Percentiles rank a stretch among this genome's conserved stretches.
These are phyloP conservation scores for Daedaleopsis nitida DNA, from an alignment of 768 basidiomycete genomes.

Conservation along the genomic window DNA sequence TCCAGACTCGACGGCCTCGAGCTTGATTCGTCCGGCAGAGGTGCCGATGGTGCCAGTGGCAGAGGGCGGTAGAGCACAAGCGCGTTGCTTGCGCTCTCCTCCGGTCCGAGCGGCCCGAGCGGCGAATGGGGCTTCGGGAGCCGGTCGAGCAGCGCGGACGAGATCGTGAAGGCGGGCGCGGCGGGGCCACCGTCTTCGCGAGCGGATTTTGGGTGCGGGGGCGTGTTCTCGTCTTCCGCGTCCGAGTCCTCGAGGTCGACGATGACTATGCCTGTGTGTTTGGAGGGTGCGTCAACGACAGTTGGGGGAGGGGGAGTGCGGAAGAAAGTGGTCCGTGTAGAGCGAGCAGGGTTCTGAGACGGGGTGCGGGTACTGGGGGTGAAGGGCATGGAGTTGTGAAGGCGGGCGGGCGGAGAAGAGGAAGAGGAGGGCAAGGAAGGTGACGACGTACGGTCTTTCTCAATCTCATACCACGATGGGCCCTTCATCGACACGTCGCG, in stretches of 20 bases:
- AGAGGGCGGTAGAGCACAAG: constrained; percentile 32
- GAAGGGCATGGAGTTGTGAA: background rate
- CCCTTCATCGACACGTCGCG: constrained; percentile 66
- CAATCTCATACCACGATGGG: constrained; percentile 68
- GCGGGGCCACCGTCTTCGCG: constrained; percentile 4
- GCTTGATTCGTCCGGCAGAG: background rate
- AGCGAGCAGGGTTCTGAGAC: background rate
- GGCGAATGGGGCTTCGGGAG: constrained; percentile 4
- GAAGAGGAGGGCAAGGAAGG: constrained; percentile 3
- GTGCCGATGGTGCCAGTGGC: background rate
- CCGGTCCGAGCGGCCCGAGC: constrained; percentile 11
- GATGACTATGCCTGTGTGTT: constrained; percentile 57
- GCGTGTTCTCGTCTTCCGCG: constrained; percentile 25
- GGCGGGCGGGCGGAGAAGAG: background rate
- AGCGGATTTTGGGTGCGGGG: background rate
- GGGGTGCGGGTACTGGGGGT: background rate
- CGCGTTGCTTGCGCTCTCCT: constrained; percentile 23
- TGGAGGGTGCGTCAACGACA: constrained; percentile 11
- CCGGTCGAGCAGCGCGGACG: constrained; percentile 26
- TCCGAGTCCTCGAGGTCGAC: constrained; percentile 50
- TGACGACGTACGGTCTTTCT: constrained; percentile 66
- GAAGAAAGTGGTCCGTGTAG: background rate
- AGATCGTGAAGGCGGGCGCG: constrained; percentile 22
- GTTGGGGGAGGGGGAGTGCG: constrained; percentile 9
- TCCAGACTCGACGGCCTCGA: background rate